These are phyloP conservation scores for Theobroma grandiflorum DNA, from an alignment of 441 rosid species.

Conservation along the genomic window DNA sequence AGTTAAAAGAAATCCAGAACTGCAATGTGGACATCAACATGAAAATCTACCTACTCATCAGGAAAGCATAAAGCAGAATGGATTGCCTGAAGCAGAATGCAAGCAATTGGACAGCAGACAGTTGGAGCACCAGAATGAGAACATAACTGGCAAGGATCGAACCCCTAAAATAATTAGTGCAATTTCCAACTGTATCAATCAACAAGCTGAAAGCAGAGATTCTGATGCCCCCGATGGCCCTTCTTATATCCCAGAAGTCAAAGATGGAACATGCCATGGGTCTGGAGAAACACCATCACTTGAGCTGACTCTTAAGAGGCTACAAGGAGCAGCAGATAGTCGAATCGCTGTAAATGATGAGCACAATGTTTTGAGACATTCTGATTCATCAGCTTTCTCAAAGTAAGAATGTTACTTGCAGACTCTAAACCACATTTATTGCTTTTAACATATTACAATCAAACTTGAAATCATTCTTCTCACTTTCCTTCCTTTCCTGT, in stretches of 20 bases:
- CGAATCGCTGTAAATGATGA: slow-evolving; percentile 49
- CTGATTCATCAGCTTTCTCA: slow-evolving; percentile 75
- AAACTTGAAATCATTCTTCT: slow-evolving; percentile 1
- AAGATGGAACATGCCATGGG: slow-evolving; percentile 42
- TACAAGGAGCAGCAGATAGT: slow-evolving; percentile 45
- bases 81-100: slow-evolving; percentile 35
- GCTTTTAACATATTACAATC: slow-evolving; percentile 22
- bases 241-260: slow-evolving; percentile 41
- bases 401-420: slow-evolving; percentile 52
- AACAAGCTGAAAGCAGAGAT: slow-evolving; percentile 41
- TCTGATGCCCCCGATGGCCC: slow-evolving; percentile 37
- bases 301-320: slow-evolving; percentile 52
- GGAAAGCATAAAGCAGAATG: slow-evolving; percentile 27
- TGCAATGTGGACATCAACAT: slow-evolving; percentile 32
- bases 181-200: slow-evolving; percentile 33
- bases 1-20: slow-evolving; percentile 33
- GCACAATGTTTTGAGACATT: slow-evolving; percentile 63
- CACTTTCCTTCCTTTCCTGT: background rate
- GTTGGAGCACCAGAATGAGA: slow-evolving; percentile 37
- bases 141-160: slow-evolving; percentile 31
- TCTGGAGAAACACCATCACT: slow-evolving; percentile 50
- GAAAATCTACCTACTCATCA: slow-evolving; percentile 35
- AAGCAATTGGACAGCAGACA: slow-evolving; percentile 36
- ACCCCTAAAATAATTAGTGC: slow-evolving; percentile 21
- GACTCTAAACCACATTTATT: slow-evolving; percentile 13